Conservation (phyloP, 2,329 filamentous ascomycete species). For the Talaromyces islandicus region DNA sequence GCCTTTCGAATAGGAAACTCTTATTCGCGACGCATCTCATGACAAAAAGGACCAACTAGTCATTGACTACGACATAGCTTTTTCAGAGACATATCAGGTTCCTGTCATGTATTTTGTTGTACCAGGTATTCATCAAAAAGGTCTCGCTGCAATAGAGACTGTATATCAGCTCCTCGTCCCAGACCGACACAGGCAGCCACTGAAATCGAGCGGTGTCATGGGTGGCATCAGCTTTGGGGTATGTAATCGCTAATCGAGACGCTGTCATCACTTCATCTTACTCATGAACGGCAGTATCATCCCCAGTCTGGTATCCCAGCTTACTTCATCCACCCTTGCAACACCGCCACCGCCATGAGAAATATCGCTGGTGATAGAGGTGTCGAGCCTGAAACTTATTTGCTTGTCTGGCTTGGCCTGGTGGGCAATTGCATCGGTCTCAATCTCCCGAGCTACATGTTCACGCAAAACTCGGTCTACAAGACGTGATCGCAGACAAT, state of each 20-base stretch:
- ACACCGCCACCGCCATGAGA: constrained; percentile 74
- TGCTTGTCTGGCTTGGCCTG: constrained; percentile 84
- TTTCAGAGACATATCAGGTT: constrained; percentile 68
- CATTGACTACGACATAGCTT: constrained; percentile 67
- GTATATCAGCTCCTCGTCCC: constrained; percentile 69
- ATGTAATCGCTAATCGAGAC: constrained; percentile 15
- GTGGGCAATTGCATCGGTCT: constrained; percentile 76
- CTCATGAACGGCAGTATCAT: constrained; percentile 61
- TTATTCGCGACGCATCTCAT: constrained; percentile 26
- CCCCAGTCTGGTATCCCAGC: constrained; percentile 70
- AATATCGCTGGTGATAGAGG: constrained; percentile 45
- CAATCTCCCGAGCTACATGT: constrained; percentile 65
- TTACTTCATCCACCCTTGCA: constrained; percentile 91
- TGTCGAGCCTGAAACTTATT: constrained; percentile 58
- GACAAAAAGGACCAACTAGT: constrained; percentile 33
- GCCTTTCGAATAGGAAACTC: constrained; percentile 31
- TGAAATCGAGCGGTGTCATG: constrained; percentile 58
- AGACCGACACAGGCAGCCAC: constrained; percentile 54
- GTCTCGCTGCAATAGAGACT: constrained; percentile 57
- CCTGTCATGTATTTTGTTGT: constrained; percentile 73
- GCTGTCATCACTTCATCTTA: constrained; percentile 13
- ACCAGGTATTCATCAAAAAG: constrained; percentile 51
- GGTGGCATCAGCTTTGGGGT: constrained; percentile 73
- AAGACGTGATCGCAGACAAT: constrained; percentile 1
- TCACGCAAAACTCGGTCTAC: constrained; percentile 17